Percentiles rank a stretch among this genome's conserved stretches.
Conservation (phyloP, 2,329 filamentous ascomycete species). For the Fusarium sp. region DNA sequence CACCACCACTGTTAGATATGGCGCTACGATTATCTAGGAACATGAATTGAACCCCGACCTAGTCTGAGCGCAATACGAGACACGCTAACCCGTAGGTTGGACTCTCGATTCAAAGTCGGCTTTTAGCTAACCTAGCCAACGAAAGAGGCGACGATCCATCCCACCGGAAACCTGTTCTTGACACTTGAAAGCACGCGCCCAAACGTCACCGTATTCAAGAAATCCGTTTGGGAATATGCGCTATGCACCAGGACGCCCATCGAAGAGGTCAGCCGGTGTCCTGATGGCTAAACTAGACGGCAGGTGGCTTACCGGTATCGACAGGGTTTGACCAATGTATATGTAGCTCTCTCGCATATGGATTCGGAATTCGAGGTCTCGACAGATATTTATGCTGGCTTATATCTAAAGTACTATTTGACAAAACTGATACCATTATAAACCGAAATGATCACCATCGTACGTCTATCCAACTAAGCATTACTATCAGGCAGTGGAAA, state of each 20-base stretch:
- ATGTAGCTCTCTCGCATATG: not conserved
- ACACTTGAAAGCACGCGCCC: not conserved
- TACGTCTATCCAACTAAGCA: not conserved
- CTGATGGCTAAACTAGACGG: not conserved
- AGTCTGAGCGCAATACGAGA: not conserved
- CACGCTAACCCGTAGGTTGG: not conserved
- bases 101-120: not conserved
- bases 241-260: too few relatives aligned
- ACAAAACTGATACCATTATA: not conserved
- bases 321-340: too few relatives aligned
- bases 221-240: rapidly evolving
- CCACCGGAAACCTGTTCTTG: not conserved
- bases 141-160: not conserved
- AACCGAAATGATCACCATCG: rapidly evolving
- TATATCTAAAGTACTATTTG: not conserved
- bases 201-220: not conserved
- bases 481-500: not conserved
- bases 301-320: too few relatives aligned
- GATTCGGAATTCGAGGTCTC: not conserved
- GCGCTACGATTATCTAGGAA: not conserved
- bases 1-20: not conserved
- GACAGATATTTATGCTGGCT: not conserved
- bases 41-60: not conserved
- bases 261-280: rapidly evolving
- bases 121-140: not conserved